Evolutionary conservation across 345 rosid genomes (phyloP), one percentile per base, ranked within the genome.

Genomic region (Murraya koenigii): DNA sequence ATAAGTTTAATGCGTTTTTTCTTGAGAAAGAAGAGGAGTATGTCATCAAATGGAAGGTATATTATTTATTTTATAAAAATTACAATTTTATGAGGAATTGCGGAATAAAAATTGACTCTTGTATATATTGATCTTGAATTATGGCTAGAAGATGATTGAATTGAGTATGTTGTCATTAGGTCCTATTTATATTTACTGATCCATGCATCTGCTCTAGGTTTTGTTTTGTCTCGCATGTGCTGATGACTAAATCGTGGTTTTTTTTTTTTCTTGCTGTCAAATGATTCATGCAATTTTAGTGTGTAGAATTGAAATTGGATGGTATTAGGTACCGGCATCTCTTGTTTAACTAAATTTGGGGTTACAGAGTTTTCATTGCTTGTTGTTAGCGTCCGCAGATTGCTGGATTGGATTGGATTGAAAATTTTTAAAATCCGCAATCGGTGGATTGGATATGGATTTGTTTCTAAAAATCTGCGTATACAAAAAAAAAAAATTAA

Each of bases 11-110:
- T 63, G 44, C 64, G 5, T 91, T 87, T 72, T 86, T 90, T 78
- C 81, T 84, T 3, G 91, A 89, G 55, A 80, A 87, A 30, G 92
- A 90, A 85, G 90, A 87, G 75, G 92, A 88, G 76, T 86, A 90
- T 41, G 85, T 88, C 72, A 86, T 87, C 80, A 84, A 75, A 76
- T 86, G 85, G 84, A 87, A 71, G 85, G 88, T 85, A 82, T 54
- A 20, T 14, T 60, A 52, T 47, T 15, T 63, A 59, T 65, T 8
- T 9, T n/a, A 17, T 15, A 30, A 30, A 30, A 14, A 1, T 30
- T 32, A 15, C 6, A 19, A 2, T 64, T 19, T 64, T 33, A 4
- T 15, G 26, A 14, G 22, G 17, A 62, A 28, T 30, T 15, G 36
- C 17, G 36, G 17, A 2, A 28, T 30, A 62, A 62, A 62, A 62